Conservation (phyloP, 495 filamentous ascomycete species). For the Tuber magnatum region DNA sequence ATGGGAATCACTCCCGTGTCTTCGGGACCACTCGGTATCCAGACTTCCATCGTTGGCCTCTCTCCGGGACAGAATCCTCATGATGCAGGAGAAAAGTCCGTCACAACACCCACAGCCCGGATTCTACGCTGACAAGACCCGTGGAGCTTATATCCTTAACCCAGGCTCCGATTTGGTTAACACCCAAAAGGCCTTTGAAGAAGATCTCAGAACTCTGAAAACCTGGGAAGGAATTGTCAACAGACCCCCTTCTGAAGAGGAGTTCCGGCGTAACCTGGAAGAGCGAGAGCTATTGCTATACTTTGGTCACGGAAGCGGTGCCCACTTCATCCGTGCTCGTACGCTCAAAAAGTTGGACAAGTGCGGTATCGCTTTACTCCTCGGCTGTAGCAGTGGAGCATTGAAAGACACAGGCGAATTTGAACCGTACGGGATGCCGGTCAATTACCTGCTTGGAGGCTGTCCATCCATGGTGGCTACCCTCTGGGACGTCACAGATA, state of each 20-base stretch:
- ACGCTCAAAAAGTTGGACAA: conserved; percentile 69
- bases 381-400: conserved; percentile 80
- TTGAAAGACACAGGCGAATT: conserved; percentile 77
- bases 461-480: conserved; percentile 76
- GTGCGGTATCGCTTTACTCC: conserved; percentile 75
- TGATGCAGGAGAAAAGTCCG: conserved; percentile 43
- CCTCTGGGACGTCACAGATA: conserved; percentile 96
- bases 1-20: conserved; percentile 89
- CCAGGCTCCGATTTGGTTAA: conserved; percentile 69
- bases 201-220: conserved; percentile 49
- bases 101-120: conserved; percentile 41
- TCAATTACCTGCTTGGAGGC: conserved; percentile 83
- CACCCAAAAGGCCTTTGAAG: conserved; percentile 69
- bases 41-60: conserved; percentile 76
- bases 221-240: conserved; percentile 60
- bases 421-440: conserved; percentile 78
- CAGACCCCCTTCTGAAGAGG: conserved; percentile 64
- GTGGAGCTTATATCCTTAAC: conserved; percentile 81
- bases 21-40: conserved; percentile 70
- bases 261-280: conserved; percentile 60
- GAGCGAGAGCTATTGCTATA: conserved; percentile 68
- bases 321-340: conserved; percentile 77
- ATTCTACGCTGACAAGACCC: conserved; percentile 52
- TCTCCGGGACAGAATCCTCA: conserved; percentile 61
- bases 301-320: conserved; percentile 93